Evolutionary conservation across 1,284 basidiomycete genomes (phyloP), one percentile per base, ranked within the genome.

Genomic region (Tilletiopsis washingtonensis): DNA sequence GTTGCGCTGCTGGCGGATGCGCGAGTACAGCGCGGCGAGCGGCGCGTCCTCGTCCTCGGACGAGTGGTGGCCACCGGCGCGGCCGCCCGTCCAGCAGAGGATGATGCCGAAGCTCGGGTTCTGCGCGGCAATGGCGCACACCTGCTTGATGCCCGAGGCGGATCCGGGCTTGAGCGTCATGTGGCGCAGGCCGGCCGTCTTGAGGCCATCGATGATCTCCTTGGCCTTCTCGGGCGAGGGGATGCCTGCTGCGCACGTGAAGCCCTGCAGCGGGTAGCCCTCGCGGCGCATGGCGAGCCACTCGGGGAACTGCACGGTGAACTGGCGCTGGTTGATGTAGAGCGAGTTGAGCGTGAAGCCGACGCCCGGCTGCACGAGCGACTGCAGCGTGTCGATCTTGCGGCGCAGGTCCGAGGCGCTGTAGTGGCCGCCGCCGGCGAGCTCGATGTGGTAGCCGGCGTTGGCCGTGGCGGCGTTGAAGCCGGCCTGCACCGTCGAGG

Each of bases 31-130:
- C 41, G 84, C 77, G 40, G 98, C 78, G 64, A 98, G 84, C 0
- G 94, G 93, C 75, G 94, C 89, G 74, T 97, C 91, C 82, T 97
- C 91, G 75, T 98, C 94, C 75, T 98, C 94, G 75, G 84, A 96
- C 11, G 88, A 91, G 78, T 97, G 93, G 69, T 98, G 93, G 54
- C 93, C 93, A 64, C 93, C 93, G n/a, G 93, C 94, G 66, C 93
- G 89, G 46, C 93, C 93, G 71, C 93, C 94, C 43, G 93, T 98
- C 93, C 93, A 97, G 74, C 97, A 93, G 59, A 96, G 78, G 75
- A 98, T 90, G 76, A 98, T 84, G n/a, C 93, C 91, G 81, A 88
- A 98, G 76, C 90, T 84, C 39, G 91, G 88, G 76, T 96, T 91
- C 56, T 89, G 81, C 40, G 86, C 82, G 23, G 94, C 93, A 67